Conservation (phyloP, 805 yeast genomes). For the Danielia reshetovae region DNA sequence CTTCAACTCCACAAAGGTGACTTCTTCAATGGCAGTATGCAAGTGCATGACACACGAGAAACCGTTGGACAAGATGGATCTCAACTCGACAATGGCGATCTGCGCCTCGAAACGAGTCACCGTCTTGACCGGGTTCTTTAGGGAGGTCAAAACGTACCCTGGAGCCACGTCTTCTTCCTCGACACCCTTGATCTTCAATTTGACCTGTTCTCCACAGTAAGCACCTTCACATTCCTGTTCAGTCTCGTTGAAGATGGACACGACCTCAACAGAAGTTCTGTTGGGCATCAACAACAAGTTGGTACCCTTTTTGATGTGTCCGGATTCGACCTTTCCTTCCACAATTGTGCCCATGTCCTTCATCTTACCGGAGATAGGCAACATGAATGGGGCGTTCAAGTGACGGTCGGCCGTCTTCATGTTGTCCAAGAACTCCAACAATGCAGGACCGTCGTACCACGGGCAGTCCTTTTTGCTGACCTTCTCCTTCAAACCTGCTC, state of each 20-base stretch:
- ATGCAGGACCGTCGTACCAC: conserved; percentile 92
- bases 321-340: conserved; percentile 98
- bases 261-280: conserved; percentile 75
- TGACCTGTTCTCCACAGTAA: conserved; percentile 94
- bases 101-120: conserved; percentile 92
- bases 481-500: conserved; percentile 92
- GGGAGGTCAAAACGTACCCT: conserved; percentile 89
- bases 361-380: conserved; percentile 92
- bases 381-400: conserved; percentile 93
- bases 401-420: conserved; percentile 82
- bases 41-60: conserved; percentile 98
- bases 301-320: conserved; percentile 79
- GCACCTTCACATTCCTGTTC: conserved; percentile 92
- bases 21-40: conserved; percentile 98
- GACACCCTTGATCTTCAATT: conserved; percentile 87
- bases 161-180: conserved; percentile 94
- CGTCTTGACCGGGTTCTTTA: conserved; percentile 83
- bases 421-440: conserved; percentile 82
- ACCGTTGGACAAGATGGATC: conserved; percentile 91
- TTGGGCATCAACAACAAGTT: conserved; percentile 89
- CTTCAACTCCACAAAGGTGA: conserved; percentile 69
- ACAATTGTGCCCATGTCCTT: conserved; percentile 96
- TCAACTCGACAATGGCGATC: conserved; percentile 93
- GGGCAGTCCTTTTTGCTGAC: conserved; percentile 70
- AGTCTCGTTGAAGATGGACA: conserved; percentile 87